phyloP scores from a whole-genome alignment of 176 grass and related monocot genomes.

The Thalia dealbata region DNA sequence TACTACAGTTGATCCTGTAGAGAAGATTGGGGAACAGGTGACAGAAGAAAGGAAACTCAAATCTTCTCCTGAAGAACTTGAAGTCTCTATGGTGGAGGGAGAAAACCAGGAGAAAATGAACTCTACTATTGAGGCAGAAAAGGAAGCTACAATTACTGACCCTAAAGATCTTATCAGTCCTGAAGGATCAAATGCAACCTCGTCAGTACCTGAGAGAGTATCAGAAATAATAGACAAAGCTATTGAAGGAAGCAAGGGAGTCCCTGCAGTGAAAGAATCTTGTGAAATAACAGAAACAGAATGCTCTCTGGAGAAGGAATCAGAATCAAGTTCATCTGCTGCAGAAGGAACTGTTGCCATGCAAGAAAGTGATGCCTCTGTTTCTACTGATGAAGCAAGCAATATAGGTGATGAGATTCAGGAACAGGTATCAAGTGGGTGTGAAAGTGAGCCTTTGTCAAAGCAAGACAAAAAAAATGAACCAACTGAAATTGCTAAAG shows the following conservation, averaged over 20 bases:
- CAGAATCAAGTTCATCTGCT: slow-evolving; percentile 24
- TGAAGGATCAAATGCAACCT: slow-evolving; percentile 26
- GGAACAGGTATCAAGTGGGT: slow-evolving; percentile 52
- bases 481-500: slow-evolving; percentile 36
- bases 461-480: slow-evolving; percentile 51
- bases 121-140: slow-evolving; percentile 8
- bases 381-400: slow-evolving; percentile 50
- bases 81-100: slow-evolving; percentile 29
- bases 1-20: slow-evolving; percentile 4
- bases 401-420: slow-evolving; percentile 44
- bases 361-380: slow-evolving; percentile 45
- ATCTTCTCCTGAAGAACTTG: slow-evolving; percentile 25
- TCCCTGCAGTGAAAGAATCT: slow-evolving; percentile 25
- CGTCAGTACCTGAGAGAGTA: slow-evolving; percentile 15
- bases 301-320: slow-evolving; percentile 18
- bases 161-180: slow-evolving; percentile 15
- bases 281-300: slow-evolving; percentile 23
- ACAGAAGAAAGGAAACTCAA: slow-evolving; percentile 5
- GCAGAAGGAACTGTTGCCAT: slow-evolving; percentile 32
- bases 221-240: slow-evolving; percentile 27
- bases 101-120: slow-evolving; percentile 27
- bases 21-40: neutral
- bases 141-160: slow-evolving; percentile 21
- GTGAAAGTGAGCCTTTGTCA: slow-evolving; percentile 55
- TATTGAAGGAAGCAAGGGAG: slow-evolving; percentile 9